Base-by-base conservation (phyloP, 2,329 filamentous ascomycete species). In the Penicillium oxalicum region DNA sequence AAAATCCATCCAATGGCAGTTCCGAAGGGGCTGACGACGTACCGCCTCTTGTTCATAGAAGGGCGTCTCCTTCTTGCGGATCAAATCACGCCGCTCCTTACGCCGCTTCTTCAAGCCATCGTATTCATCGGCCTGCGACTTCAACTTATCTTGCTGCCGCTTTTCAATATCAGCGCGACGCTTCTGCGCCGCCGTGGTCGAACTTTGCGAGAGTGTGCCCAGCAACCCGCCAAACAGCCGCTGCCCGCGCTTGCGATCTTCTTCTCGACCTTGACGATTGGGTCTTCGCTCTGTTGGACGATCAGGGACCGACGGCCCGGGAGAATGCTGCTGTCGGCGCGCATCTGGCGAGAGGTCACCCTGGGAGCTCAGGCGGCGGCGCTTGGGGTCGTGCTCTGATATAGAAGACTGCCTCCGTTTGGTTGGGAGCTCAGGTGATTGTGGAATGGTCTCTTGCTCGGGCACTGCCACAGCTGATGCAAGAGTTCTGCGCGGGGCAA, bases 201-300 rank as follows among this genome's bases (percentile, higher is more conserved):
- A 78, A 60, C 79, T 84, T 70, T 91, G 87, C 68, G 85, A 89
- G 51, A 95, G 77, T 34, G 86, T 88, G 66, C 79, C 87, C 51
- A 93, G 74, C 48, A 94, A 72, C 33, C 85, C 87, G 52, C 91
- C 91, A 64, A 96, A 96, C 52, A 97, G 76, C 45, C 91, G 81
- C 68, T 87, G 86, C 24, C 88, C 87, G 34, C 91, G 85, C 65
- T 87, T 89, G 68, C 84, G 88, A 65, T 97, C 91, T 61, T 94
- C 87, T 49, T 83, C 74, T 27, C 75, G 71, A 44, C 66, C 74
- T 50, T 59, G 53, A 26, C 50, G 49, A n/a, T 51, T 41, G 26
- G 53, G 52, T 45, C 49, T 58, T 18, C 45, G 52, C 38, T 55
- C 59, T 5, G 51, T 36, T 25, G 53, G 56, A n/a, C 40, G 47